These are phyloP conservation scores for Aegilops bicornis DNA, from an alignment of 176 grass and related monocot species.

Conservation along the genomic window DNA sequence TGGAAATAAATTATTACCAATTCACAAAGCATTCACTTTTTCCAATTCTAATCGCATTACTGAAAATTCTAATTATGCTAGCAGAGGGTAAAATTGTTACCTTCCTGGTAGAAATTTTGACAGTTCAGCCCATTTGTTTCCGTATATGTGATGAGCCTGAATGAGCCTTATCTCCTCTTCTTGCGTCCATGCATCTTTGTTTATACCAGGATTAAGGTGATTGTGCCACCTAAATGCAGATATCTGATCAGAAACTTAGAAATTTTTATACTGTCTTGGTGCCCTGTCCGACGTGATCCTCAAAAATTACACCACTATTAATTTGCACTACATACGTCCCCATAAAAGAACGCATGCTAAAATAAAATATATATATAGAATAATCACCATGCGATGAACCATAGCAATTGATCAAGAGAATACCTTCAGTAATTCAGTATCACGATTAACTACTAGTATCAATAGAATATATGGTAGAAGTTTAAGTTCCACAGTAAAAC, in stretches of 20 bases:
- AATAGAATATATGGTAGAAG: neutral
- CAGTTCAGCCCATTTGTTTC: slow-evolving; percentile 95
- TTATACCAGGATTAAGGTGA: slow-evolving; percentile 93
- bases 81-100: slow-evolving; percentile 33
- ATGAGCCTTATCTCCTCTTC: slow-evolving; percentile 86
- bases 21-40: slow-evolving; percentile 8
- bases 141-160: slow-evolving; percentile 74
- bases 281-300: neutral
- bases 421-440: neutral
- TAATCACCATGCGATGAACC: neutral
- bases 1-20: slow-evolving; percentile 18
- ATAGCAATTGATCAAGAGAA: slow-evolving; percentile 11
- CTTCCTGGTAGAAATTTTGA: slow-evolving; percentile 90
- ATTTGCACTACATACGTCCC: slow-evolving; percentile 7
- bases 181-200: slow-evolving; percentile 92
- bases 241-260: slow-evolving; percentile 17
- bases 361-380: slow-evolving; percentile 5
- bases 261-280: neutral
- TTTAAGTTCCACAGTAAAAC: neutral
- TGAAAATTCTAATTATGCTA: neutral
- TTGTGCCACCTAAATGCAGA: slow-evolving; percentile 78
- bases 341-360: neutral
- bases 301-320: slow-evolving; percentile 1
- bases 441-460: neutral
- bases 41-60: neutral